A percentile compares a stretch with the other conserved stretches of the same genome.
Evolutionary conservation across 345 rosid species (phyloP).

Genomic region (Syzygium aqueum): DNA sequence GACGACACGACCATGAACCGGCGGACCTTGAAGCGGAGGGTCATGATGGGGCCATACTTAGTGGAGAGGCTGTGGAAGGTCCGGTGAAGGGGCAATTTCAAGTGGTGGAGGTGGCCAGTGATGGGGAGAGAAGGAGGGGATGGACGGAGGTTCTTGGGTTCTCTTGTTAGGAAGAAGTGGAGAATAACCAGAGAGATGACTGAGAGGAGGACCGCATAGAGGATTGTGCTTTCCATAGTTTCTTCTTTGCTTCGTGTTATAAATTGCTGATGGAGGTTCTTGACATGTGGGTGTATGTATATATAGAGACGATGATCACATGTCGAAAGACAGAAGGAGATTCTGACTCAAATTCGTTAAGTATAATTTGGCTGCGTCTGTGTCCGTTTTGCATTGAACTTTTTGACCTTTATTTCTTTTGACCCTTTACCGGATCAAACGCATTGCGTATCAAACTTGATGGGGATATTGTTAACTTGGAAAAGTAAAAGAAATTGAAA

Average conservation of each 20-base stretch:
- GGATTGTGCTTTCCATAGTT: not conserved
- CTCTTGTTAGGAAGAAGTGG: not conserved
- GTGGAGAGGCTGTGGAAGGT: conserved; percentile 12
- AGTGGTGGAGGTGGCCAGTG: conserved; percentile 33
- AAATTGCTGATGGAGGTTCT: not conserved
- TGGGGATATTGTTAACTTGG: not conserved
- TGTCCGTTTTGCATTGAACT: not conserved
- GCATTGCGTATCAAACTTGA: not conserved
- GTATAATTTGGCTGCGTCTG: not conserved
- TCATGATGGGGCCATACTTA: conserved; percentile 30
- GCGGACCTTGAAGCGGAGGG: conserved; percentile 30
- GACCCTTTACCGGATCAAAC: not conserved
- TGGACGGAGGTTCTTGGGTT: conserved; percentile 17
- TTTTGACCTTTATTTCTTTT: no score
- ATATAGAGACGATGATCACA: not conserved
- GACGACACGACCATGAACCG: conserved; percentile 25
- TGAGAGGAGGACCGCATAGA: not conserved
- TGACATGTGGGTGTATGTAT: not conserved
- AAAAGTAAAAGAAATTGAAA: not conserved
- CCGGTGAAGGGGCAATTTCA: conserved; percentile 13
- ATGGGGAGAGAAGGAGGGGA: conserved; percentile 13
- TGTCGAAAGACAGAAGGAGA: no score
- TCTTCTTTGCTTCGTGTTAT: not conserved
- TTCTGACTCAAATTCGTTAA: no score
- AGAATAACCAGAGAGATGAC: not conserved